These are phyloP conservation scores for Colletotrichum sp. DNA, from an alignment of 2,329 filamentous ascomycete species.

Conservation along the genomic window DNA sequence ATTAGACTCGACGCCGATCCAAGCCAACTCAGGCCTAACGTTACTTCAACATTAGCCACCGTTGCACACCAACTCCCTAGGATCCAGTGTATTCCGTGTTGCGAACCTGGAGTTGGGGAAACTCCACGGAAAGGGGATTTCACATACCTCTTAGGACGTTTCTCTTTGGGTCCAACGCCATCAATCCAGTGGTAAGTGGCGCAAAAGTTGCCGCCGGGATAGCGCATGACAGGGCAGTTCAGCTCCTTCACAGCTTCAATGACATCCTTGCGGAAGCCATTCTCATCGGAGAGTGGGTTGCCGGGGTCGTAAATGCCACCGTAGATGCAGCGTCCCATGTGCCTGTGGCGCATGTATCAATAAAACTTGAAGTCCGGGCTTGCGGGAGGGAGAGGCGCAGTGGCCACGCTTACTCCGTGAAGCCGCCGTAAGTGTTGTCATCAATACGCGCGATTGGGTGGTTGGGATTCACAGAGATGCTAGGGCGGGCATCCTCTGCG, in stretches of 20 bases:
- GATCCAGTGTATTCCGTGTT: not conserved
- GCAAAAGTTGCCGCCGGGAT: conserved; percentile 84
- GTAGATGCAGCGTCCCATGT: conserved; percentile 91
- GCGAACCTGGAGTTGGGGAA: not conserved
- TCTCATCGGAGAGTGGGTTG: conserved; percentile 73
- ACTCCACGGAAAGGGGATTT: too few relatives aligned
- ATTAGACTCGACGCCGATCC: conserved; percentile 79
- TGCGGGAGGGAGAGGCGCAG: not conserved
- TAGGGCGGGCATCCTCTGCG: conserved; percentile 61
- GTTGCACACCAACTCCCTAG: not conserved
- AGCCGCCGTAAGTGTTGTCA: conserved; percentile 82
- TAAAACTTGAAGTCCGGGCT: not conserved
- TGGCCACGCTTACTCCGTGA: conserved; percentile 70
- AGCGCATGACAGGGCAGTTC: conserved; percentile 77
- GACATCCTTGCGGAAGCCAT: conserved; percentile 82
- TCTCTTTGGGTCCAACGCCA: conserved; percentile 75
- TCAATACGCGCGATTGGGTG: conserved; percentile 76
- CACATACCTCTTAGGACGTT: conserved; percentile 57
- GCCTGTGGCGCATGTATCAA: conserved; percentile 50
- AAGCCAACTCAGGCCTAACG: conserved; percentile 74
- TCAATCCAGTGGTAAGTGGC: conserved; percentile 89
- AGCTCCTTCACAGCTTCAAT: conserved; percentile 76
- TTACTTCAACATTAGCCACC: conserved; percentile 1
- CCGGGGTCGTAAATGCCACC: conserved; percentile 83
- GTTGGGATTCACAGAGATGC: conserved; percentile 68